Conservation (phyloP, 2,329 filamentous ascomycete species). For the Trichoderma guizhouense region DNA sequence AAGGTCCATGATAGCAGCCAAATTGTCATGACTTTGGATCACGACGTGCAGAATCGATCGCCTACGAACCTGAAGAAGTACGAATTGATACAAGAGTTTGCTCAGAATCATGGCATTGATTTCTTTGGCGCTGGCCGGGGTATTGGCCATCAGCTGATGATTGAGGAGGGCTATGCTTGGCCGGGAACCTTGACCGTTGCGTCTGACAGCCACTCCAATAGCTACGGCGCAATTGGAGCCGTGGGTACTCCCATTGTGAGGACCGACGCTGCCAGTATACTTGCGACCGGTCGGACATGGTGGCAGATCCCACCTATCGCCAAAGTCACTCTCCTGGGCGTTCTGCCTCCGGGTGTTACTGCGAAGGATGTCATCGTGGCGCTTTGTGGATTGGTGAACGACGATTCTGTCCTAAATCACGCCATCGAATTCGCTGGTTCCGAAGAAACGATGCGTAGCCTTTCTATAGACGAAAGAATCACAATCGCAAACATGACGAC, state of each 20-base stretch:
- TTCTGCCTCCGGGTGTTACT: slow-evolving; percentile 61
- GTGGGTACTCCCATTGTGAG: neutral
- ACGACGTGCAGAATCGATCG: neutral
- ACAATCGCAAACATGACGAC: neutral
- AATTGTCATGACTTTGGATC: neutral
- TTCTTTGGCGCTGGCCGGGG: neutral
- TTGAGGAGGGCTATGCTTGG: neutral
- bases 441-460: neutral
- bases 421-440: neutral
- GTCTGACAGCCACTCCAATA: neutral
- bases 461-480: neutral
- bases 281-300: neutral
- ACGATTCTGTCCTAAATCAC: neutral
- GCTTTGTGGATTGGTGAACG: slow-evolving; percentile 64
- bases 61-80: neutral
- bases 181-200: neutral
- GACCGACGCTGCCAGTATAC: neutral
- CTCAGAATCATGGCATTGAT: neutral
- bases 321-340: neutral
- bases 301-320: neutral
- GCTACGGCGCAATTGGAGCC: neutral
- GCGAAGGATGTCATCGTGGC: slow-evolving; percentile 95
- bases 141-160: neutral
- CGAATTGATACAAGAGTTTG: neutral
- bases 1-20: neutral